A percentile compares a stretch with the other conserved stretches of the same genome.
These are phyloP conservation scores for Paramyrothecium sp. DNA, from an alignment of 2,329 filamentous ascomycete genomes.

Conservation along the genomic window DNA sequence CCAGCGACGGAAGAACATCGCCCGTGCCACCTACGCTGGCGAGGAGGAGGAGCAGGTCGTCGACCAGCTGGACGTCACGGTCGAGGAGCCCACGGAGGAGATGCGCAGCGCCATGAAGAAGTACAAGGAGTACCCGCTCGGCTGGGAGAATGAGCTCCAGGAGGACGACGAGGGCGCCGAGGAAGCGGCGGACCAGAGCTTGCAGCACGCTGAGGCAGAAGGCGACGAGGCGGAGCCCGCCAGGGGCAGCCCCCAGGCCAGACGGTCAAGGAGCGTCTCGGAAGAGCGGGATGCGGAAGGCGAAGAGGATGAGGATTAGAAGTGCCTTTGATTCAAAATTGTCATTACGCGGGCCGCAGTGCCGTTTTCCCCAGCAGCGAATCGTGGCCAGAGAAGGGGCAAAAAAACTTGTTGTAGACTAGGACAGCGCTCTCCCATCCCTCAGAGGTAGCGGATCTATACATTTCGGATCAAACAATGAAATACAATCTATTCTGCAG, in stretches of 20 bases:
- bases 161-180: constrained; percentile 31
- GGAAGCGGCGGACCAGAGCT: constrained; percentile 16
- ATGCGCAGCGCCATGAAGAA: constrained; percentile 49
- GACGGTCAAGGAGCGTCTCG: constrained; percentile 23
- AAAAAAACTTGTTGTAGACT: neutral
- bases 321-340: neutral
- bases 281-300: constrained; percentile 42
- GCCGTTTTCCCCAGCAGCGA: neutral
- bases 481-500: neutral
- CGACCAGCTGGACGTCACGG: constrained; percentile 54
- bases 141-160: constrained; percentile 39
- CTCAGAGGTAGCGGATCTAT: neutral
- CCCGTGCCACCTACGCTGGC: constrained; percentile 43
- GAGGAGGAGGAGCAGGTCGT: constrained; percentile 51
- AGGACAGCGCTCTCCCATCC: neutral
- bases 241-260: constrained; percentile 17
- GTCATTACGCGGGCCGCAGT: neutral
- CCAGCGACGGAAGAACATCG: constrained; percentile 63
- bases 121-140: constrained; percentile 53
- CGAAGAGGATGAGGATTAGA: constrained; percentile 38
- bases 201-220: constrained; percentile 22
- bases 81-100: constrained; percentile 55
- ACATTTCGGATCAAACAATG: neutral
- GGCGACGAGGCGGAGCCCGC: constrained; percentile 14
- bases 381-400: neutral